A percentile compares a stretch with the other conserved stretches of the same genome.
Conservation (phyloP, 768 basidiomycete species). For the Aureoboletus auriporus region DNA sequence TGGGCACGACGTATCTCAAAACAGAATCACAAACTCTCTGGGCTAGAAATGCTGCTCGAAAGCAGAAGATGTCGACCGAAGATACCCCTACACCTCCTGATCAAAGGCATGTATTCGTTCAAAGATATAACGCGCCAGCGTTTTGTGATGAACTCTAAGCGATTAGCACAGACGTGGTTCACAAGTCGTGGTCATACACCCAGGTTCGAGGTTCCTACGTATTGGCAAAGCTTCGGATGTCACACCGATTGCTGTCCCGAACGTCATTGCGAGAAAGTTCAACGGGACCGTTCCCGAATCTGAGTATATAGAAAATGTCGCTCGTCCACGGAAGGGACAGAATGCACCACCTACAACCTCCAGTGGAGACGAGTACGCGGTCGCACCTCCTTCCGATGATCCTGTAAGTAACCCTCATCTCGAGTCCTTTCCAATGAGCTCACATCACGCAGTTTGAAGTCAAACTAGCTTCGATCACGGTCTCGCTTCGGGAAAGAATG, state of each 20-base stretch:
- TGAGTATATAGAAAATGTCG: constrained; percentile 46
- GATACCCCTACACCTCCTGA: constrained; percentile 39
- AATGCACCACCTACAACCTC: constrained; percentile 19
- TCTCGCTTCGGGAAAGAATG: constrained; percentile 79
- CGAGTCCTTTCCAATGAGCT: neutral
- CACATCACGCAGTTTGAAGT: constrained; percentile 55
- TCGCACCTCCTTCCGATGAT: constrained; percentile 49
- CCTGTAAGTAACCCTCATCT: constrained; percentile 41
- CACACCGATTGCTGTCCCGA: constrained; percentile 61
- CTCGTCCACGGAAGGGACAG: constrained; percentile 47
- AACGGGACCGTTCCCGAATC: constrained; percentile 41
- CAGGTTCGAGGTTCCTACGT: constrained; percentile 68
- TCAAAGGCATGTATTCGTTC: constrained; percentile 38
- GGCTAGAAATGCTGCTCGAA: constrained; percentile 60
- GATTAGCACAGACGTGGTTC: constrained; percentile 59
- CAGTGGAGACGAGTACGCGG: constrained; percentile 49
- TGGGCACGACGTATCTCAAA: constrained; percentile 74
- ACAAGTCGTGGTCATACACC: constrained; percentile 76
- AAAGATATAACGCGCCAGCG: constrained; percentile 3
- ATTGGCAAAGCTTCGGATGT: constrained; percentile 79
- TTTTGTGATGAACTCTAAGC: constrained; percentile 27
- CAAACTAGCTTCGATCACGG: constrained; percentile 67
- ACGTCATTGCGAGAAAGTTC: constrained; percentile 68
- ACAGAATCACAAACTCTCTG: constrained; percentile 70
- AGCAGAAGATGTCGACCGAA: constrained; percentile 42